These are phyloP conservation scores for Glonium stellatum DNA, from an alignment of 495 filamentous ascomycete species.

Conservation along the genomic window DNA sequence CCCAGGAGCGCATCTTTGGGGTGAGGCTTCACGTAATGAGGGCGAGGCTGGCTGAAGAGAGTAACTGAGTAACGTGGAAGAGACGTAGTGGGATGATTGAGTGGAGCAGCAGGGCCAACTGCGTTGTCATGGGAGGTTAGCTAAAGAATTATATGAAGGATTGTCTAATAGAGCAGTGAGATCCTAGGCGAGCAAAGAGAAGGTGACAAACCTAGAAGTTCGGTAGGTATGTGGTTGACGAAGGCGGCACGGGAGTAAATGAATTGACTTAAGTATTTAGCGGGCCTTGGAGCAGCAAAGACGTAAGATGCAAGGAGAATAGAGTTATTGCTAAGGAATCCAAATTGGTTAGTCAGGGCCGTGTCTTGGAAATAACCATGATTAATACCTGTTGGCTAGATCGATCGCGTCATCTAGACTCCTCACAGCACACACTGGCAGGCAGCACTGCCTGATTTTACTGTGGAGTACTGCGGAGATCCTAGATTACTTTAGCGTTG, in stretches of 20 bases:
- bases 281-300: conserved; percentile 42
- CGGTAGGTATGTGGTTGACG: conserved; percentile 46
- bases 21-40: conserved; percentile 35
- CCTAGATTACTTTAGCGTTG: not conserved
- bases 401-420: conserved; percentile 46
- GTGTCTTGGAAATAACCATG: not conserved
- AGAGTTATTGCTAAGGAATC: conserved; percentile 19
- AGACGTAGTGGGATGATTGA: conserved; percentile 26
- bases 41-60: conserved; percentile 39
- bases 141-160: conserved; percentile 5
- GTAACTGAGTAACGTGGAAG: conserved; percentile 37
- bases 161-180: not conserved
- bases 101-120: conserved; percentile 41
- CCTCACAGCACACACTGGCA: conserved; percentile 37
- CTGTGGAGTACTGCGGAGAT: not conserved
- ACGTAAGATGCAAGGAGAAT: conserved; percentile 44
- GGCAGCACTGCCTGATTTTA: conserved; percentile 35
- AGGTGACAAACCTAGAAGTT: conserved; percentile 36
- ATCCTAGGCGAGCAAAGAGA: not conserved
- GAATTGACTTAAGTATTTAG: conserved; percentile 49
- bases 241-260: conserved; percentile 42
- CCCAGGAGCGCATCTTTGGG: conserved; percentile 11
- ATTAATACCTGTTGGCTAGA: conserved; percentile 27
- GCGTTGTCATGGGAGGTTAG: too few species aligned
- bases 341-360: not conserved